These are phyloP conservation scores for Aspergillus novoparasiticus DNA, from an alignment of 2,329 filamentous ascomycete genomes.

Conservation along the genomic window DNA sequence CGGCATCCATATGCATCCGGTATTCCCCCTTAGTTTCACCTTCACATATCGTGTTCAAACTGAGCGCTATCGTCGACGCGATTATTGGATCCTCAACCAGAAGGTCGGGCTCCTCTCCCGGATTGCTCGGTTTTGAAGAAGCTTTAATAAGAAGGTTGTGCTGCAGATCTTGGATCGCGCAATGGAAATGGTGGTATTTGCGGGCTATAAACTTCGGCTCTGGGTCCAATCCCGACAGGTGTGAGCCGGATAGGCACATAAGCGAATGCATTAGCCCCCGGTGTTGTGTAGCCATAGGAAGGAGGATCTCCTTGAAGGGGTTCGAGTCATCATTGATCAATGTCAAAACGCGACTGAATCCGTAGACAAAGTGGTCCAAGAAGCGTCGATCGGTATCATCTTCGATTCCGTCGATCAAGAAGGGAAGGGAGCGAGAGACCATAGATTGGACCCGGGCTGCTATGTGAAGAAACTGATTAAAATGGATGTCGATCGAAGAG, in stretches of 20 bases:
- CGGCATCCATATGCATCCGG: conserved; percentile 75
- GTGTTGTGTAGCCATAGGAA: conserved; percentile 79
- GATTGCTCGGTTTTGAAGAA: conserved; percentile 19
- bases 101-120: conserved; percentile 35
- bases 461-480: conserved; percentile 18
- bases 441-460: conserved; percentile 36
- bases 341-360: conserved; percentile 78
- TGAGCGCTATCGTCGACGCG: conserved; percentile 61
- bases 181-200: conserved; percentile 57
- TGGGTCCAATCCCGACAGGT: conserved; percentile 59
- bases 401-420: conserved; percentile 78
- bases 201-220: conserved; percentile 56
- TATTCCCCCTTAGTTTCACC: conserved; percentile 69
- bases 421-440: conserved; percentile 50
- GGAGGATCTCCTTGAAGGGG: conserved; percentile 80
- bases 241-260: conserved; percentile 78
- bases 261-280: conserved; percentile 88
- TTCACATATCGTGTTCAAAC: conserved; percentile 63
- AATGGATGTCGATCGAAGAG: not conserved
- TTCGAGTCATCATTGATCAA: conserved; percentile 80
- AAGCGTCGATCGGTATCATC: conserved; percentile 77
- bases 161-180: conserved; percentile 43
- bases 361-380: conserved; percentile 78
- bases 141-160: conserved; percentile 38
- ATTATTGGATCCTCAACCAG: conserved; percentile 62